phyloP scores from a whole-genome alignment of 345 rosid species.

The Turritis glabra region DNA sequence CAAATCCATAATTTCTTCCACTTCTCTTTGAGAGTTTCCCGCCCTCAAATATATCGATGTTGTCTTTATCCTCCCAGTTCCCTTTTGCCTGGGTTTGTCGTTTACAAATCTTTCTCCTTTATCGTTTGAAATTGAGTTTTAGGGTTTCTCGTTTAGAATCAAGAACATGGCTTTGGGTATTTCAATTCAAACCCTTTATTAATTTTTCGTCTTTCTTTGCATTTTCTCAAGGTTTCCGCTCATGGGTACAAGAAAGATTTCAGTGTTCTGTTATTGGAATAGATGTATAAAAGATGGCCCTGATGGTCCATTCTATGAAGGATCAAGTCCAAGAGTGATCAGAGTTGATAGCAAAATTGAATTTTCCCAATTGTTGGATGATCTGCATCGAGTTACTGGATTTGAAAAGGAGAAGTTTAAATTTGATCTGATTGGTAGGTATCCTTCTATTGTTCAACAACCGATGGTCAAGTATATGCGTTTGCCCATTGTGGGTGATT shows the following conservation, averaged over 20 bases:
- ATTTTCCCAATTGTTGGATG: neutral
- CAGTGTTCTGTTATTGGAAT: constrained; percentile 22
- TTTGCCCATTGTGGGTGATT: constrained; percentile 24
- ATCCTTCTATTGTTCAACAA: constrained; percentile 21
- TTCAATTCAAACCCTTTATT: neutral
- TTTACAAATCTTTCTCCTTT: neutral
- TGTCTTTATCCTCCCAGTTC: neutral
- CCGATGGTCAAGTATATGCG: neutral
- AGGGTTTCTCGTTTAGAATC: neutral
- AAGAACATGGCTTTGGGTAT: neutral
- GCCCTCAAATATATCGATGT: neutral
- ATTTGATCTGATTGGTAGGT: neutral
- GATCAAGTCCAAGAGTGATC: constrained; percentile 18
- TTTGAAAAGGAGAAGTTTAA: constrained; percentile 8
- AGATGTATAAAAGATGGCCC: constrained; percentile 13
- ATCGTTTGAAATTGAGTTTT: too few relatives aligned
- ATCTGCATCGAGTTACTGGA: constrained; percentile 18
- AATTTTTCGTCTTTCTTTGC: neutral
- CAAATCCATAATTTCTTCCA: neutral
- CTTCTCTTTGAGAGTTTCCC: neutral
- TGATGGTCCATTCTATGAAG: constrained; percentile 31
- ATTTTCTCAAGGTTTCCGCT: neutral
- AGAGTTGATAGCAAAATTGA: constrained; percentile 3
- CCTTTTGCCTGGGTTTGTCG: neutral
- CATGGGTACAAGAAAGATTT: constrained; percentile 13